phyloP scores from a whole-genome alignment of 1,139 yeast species.

The Magnusiomyces tetraspermus region DNA sequence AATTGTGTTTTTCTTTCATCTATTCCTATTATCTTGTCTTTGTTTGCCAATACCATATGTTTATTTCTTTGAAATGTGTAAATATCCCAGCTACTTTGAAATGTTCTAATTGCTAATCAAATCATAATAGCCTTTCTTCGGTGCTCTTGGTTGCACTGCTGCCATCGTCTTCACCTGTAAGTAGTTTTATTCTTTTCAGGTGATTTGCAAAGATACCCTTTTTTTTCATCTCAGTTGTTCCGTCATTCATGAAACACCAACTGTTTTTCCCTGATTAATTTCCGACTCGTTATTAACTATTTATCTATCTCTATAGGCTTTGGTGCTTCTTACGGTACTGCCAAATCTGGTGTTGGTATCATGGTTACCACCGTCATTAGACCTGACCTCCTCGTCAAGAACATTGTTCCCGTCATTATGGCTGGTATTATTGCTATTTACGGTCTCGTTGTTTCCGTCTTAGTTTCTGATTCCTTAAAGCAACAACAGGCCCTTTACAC shows the following conservation, averaged over 20 bases:
- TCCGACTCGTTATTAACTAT: too few species aligned
- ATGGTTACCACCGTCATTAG: constrained; percentile 95
- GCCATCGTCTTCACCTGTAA: constrained; percentile 92
- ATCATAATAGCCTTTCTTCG: constrained; percentile 73
- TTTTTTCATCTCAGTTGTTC: too few species aligned
- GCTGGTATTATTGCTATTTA: constrained; percentile 95
- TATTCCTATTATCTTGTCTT: too few species aligned
- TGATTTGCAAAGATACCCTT: too few species aligned
- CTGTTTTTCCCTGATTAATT: too few species aligned
- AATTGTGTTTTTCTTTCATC: too few species aligned
- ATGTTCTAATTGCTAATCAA: too few species aligned
- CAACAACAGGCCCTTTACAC: constrained; percentile 81
- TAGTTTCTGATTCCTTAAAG: constrained; percentile 84
- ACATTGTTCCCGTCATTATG: constrained; percentile 79
- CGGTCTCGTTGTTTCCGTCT: constrained; percentile 91
- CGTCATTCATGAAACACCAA: too few species aligned
- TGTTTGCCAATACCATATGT: too few species aligned
- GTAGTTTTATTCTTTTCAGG: not conserved
- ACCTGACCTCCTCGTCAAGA: constrained; percentile 56
- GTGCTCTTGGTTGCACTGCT: constrained; percentile 98
- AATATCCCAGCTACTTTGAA: too few species aligned
- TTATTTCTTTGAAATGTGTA: not conserved
- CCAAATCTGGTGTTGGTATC: constrained; percentile 97
- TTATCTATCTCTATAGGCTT: too few species aligned
- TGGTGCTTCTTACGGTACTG: constrained; percentile 98